Evolutionary conservation across 2,329 filamentous ascomycete genomes (phyloP).

Genomic region (Eurotiales sp.): DNA sequence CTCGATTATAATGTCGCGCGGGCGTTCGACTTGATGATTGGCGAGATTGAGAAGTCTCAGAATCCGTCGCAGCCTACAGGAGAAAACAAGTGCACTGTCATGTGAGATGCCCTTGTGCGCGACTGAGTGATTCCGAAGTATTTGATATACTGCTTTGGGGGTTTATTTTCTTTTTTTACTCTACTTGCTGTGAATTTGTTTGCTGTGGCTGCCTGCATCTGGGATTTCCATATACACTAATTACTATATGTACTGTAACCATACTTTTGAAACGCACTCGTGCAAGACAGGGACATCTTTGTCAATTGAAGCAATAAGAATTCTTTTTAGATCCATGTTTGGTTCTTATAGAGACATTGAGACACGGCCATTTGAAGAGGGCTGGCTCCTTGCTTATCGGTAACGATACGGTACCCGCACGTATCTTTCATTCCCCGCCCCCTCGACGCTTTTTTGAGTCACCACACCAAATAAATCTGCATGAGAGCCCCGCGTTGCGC

Average conservation of each 20-base stretch:
- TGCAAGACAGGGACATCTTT: no score
- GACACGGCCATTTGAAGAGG: no score
- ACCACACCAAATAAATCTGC: not conserved
- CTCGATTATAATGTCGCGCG: slow-evolving; percentile 92
- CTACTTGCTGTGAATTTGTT: slow-evolving; percentile 1
- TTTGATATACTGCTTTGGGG: not conserved
- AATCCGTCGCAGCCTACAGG: slow-evolving; percentile 81
- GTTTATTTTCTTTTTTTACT: not conserved
- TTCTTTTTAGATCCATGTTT: not conserved
- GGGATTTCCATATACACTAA: slow-evolving; percentile 1
- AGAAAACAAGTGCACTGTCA: slow-evolving; percentile 76
- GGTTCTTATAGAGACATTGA: no score
- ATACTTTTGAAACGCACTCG: not conserved
- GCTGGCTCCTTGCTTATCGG: not conserved
- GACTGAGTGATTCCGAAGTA: not conserved
- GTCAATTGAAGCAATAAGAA: slow-evolving; percentile 13
- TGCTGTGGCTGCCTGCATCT: not conserved
- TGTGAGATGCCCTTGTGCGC: slow-evolving; percentile 52
- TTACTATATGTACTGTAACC: not conserved
- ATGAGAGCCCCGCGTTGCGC: not conserved
- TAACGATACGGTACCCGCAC: slow-evolving; percentile 3
- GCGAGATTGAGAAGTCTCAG: slow-evolving; percentile 89
- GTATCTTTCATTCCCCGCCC: slow-evolving; percentile 9
- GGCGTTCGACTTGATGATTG: slow-evolving; percentile 91
- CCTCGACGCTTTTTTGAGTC: slow-evolving; percentile 3